Percentiles rank a stretch among this genome's conserved stretches.
These are phyloP conservation scores for Clavispora vitiphila DNA, from an alignment of 805 yeast genomes.

Conservation along the genomic window DNA sequence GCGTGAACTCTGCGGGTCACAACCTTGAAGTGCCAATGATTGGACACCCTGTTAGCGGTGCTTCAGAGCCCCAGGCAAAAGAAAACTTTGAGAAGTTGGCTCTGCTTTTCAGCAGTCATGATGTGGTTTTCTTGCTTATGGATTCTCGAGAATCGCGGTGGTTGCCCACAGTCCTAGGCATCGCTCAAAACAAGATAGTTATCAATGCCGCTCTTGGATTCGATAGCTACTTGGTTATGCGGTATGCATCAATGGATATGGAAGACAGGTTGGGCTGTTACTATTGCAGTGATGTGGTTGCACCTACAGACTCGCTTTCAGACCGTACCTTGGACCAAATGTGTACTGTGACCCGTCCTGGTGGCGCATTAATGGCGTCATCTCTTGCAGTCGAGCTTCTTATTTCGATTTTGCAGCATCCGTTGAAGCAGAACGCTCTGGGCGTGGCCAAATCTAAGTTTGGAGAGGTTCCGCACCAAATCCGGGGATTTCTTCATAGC, in stretches of 20 bases:
- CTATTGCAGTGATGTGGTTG: conserved; percentile 93
- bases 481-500: conserved; percentile 75
- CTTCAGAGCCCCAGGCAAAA: conserved; percentile 38
- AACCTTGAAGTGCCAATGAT: conserved; percentile 88
- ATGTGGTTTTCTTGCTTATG: conserved; percentile 74
- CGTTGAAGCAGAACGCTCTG: conserved; percentile 42
- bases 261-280: conserved; percentile 75
- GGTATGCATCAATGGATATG: conserved; percentile 49
- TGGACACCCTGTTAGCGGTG: conserved; percentile 73
- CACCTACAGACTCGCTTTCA: conserved; percentile 83
- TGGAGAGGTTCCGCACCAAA: conserved; percentile 83
- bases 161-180: conserved; percentile 88
- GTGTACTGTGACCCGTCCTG: conserved; percentile 98
- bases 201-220: conserved; percentile 94
- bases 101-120: conserved; percentile 59
- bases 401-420: conserved; percentile 69
- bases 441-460: conserved; percentile 34
- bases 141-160: conserved; percentile 96
- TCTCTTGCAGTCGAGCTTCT: conserved; percentile 81
- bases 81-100: conserved; percentile 49
- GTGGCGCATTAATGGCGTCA: conserved; percentile 85
- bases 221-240: conserved; percentile 88
- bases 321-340: conserved; percentile 92
- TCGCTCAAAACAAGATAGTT: conserved; percentile 63
- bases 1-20: conserved; percentile 60